Evolutionary conservation across 768 basidiomycete species (phyloP).

Genomic region (Paxillus involutus): DNA sequence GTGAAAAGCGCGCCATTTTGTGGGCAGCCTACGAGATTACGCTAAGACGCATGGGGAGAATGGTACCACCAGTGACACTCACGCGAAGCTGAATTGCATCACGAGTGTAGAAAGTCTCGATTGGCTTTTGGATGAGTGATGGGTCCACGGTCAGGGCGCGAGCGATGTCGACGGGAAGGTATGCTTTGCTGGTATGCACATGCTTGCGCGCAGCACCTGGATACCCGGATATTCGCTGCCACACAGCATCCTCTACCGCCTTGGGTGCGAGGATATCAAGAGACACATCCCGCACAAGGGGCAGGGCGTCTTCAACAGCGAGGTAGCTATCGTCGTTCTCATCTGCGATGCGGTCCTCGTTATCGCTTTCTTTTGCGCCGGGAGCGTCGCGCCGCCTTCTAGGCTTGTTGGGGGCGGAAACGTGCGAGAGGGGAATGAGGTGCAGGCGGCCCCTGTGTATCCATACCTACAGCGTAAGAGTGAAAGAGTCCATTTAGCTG

Average conservation of each 20-base stretch:
- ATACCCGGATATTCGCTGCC: conserved; percentile 76
- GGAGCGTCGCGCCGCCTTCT: conserved; percentile 45
- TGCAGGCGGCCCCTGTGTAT: conserved; percentile 81
- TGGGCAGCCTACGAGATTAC: conserved; percentile 67
- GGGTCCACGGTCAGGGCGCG: conserved; percentile 65
- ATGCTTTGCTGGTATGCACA: conserved; percentile 74
- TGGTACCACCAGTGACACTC: conserved; percentile 27
- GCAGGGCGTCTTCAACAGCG: conserved; percentile 59
- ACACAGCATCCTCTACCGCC: conserved; percentile 63
- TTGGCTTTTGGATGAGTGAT: conserved; percentile 77
- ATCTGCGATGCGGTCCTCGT: conserved; percentile 42
- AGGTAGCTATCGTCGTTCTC: conserved; percentile 54
- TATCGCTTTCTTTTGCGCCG: conserved; percentile 45
- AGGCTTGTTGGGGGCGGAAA: conserved; percentile 65
- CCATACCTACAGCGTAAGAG: conserved; percentile 74
- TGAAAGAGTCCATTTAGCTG: conserved; percentile 28
- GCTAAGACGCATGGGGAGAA: conserved; percentile 2
- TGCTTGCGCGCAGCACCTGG: conserved; percentile 65
- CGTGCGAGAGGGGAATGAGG: conserved; percentile 77
- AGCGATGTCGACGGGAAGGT: conserved; percentile 79
- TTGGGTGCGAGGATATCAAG: conserved; percentile 59
- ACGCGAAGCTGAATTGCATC: conserved; percentile 90
- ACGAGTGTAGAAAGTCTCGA: conserved; percentile 93
- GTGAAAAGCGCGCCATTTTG: conserved; percentile 88
- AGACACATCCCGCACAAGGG: conserved; percentile 53